These are phyloP conservation scores for Fusarium musae DNA, from an alignment of 2,329 filamentous ascomycete genomes.

Conservation along the genomic window DNA sequence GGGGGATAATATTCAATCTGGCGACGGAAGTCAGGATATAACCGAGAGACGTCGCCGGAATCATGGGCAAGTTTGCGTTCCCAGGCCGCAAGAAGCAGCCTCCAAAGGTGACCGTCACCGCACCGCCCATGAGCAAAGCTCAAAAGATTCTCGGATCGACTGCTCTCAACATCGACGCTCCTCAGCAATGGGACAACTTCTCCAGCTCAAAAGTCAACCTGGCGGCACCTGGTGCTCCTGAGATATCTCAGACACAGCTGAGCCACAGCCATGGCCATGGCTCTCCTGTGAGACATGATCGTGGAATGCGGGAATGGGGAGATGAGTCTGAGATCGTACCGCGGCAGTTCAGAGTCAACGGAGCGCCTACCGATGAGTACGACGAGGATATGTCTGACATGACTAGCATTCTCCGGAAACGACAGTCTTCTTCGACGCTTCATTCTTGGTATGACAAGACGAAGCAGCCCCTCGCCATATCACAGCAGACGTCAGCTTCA, in stretches of 20 bases:
- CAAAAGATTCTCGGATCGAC: conserved; percentile 44
- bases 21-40: conserved; percentile 17
- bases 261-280: conserved; percentile 12
- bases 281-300: conserved; percentile 21
- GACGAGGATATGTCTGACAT: conserved; percentile 53
- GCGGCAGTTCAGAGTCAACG: conserved; percentile 33
- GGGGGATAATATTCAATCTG: conserved; percentile 27
- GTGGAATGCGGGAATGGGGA: conserved; percentile 40
- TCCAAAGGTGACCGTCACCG: conserved; percentile 43
- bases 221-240: conserved; percentile 14
- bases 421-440: conserved; percentile 65
- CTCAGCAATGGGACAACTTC: conserved; percentile 33
- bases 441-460: conserved; percentile 67
- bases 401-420: conserved; percentile 57
- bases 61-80: conserved; percentile 46
- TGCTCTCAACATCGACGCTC: conserved; percentile 42
- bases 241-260: conserved; percentile 12
- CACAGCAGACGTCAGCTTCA: conserved; percentile 68
- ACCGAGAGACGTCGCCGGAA: conserved; percentile 10
- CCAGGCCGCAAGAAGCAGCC: conserved; percentile 45
- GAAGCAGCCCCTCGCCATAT: conserved; percentile 66
- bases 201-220: conserved; percentile 40
- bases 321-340: conserved; percentile 44
- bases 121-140: conserved; percentile 43
- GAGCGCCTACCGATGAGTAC: conserved; percentile 33